Conservation (phyloP, 257 asterid species). For the Rhazya stricta region DNA sequence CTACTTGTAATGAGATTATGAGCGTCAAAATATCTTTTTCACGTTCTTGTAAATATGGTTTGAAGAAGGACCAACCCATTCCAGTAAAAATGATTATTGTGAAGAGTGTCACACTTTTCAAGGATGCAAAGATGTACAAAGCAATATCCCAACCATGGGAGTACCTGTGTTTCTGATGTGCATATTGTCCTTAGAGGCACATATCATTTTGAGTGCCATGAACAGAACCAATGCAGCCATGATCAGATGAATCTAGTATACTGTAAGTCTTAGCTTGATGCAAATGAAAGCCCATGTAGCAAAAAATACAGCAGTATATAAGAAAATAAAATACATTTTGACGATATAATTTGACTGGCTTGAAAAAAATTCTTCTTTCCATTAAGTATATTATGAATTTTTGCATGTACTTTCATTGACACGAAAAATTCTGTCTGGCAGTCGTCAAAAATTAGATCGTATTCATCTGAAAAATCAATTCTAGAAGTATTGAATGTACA, state of each 20-base stretch:
- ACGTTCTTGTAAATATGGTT: slow-evolving; percentile 32
- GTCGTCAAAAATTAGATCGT: slow-evolving; percentile 25
- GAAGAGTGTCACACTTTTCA: slow-evolving; percentile 28
- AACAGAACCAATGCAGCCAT: slow-evolving; percentile 28
- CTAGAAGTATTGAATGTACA: slow-evolving; percentile 16
- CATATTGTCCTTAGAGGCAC: slow-evolving; percentile 33
- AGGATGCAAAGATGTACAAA: slow-evolving; percentile 30
- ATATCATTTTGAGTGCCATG: slow-evolving; percentile 33
- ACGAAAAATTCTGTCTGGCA: slow-evolving; percentile 27
- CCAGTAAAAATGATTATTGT: slow-evolving; percentile 34
- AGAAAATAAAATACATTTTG: slow-evolving; percentile 22
- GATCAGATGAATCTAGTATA: slow-evolving; percentile 31
- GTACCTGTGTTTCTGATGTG: slow-evolving; percentile 33
- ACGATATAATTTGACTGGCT: slow-evolving; percentile 23
- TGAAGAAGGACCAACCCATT: slow-evolving; percentile 42
- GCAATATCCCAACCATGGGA: slow-evolving; percentile 42
- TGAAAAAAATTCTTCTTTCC: slow-evolving; percentile 28
- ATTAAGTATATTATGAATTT: slow-evolving; percentile 22
- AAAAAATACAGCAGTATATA: slow-evolving; percentile 17
- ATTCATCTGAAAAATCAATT: slow-evolving; percentile 21
- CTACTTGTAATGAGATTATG: slow-evolving; percentile 33
- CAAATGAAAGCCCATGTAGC: slow-evolving; percentile 24
- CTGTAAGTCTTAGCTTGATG: slow-evolving; percentile 8
- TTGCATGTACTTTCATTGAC: slow-evolving; percentile 27
- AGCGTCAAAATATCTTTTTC: slow-evolving; percentile 31